A percentile compares a stretch with the other conserved stretches of the same genome.
Conservation (phyloP, 495 filamentous ascomycete species). For the Penicillium lagena region DNA sequence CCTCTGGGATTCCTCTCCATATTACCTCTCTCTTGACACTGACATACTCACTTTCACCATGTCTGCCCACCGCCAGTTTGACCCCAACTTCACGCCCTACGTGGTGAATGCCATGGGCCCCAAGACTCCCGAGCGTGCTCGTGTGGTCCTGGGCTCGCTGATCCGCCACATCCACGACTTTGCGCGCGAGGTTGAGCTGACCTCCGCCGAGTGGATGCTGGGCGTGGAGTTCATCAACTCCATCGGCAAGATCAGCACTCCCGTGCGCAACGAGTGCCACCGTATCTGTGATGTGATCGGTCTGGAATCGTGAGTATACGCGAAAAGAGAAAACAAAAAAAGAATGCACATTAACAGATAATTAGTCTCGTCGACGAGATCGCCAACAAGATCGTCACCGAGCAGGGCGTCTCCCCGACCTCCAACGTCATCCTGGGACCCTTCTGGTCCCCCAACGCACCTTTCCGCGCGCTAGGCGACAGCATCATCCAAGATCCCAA, state of each 20-base stretch:
- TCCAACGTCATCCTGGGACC: constrained; percentile 80
- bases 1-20: background rate
- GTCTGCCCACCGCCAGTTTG: constrained; percentile 43
- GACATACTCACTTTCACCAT: constrained; percentile 15
- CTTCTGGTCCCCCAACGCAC: constrained; percentile 82
- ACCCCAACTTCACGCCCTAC: constrained; percentile 70
- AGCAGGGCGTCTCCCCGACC: constrained; percentile 63
- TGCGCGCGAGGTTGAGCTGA: constrained; percentile 74
- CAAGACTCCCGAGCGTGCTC: constrained; percentile 61
- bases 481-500: constrained; percentile 64
- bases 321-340: background rate
- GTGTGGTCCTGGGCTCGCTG: constrained; percentile 56
- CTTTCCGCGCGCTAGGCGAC: constrained; percentile 65
- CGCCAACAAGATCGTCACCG: constrained; percentile 71
- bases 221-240: constrained; percentile 59
- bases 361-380: constrained; percentile 74
- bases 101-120: constrained; percentile 73
- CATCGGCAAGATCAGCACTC: constrained; percentile 48
- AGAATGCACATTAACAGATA: background rate
- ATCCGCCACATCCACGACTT: constrained; percentile 80
- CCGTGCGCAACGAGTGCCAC: constrained; percentile 69
- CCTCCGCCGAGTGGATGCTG: constrained; percentile 72
- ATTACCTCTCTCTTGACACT: background rate
- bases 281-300: constrained; percentile 74
- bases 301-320: constrained; percentile 62